A percentile compares a stretch with the other conserved stretches of the same genome.
Evolutionary conservation across 352 stramenopile species (phyloP).

Genomic region (Phytophthora crassamura): DNA sequence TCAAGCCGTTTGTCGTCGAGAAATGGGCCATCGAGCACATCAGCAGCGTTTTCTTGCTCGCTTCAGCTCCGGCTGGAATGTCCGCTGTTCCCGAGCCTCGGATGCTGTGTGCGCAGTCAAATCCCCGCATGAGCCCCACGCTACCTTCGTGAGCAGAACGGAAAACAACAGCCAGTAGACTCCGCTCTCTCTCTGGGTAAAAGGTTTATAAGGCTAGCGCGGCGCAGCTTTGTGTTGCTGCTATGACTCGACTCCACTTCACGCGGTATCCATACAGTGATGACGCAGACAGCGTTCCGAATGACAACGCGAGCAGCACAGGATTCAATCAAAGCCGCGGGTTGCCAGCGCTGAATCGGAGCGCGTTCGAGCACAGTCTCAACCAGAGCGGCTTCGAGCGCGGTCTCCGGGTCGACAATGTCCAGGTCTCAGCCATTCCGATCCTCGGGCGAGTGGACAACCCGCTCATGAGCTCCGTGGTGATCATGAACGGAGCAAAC

Average conservation of each 20-base stretch:
- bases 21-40: conserved; percentile 38
- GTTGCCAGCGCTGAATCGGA: conserved; percentile 22
- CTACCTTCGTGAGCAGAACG: conserved; percentile 21
- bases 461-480: conserved; percentile 38
- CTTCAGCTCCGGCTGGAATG: conserved; percentile 30
- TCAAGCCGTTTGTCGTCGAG: conserved; percentile 1
- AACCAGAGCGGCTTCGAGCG: conserved; percentile 23
- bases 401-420: conserved; percentile 31
- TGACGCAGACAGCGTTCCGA: conserved; percentile 18
- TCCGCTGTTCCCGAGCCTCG: conserved; percentile 17
- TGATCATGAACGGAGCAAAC: conserved; percentile 39
- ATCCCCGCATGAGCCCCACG: conserved; percentile 3
- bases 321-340: conserved; percentile 31
- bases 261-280: conserved; percentile 34
- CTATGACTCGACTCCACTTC: conserved; percentile 36
- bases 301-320: conserved; percentile 25
- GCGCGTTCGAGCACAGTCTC: conserved; percentile 24
- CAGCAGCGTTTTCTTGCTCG: conserved; percentile 21
- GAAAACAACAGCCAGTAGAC: conserved; percentile 21
- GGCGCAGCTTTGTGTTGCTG: conserved; percentile 6
- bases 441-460: conserved; percentile 35
- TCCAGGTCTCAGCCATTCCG: conserved; percentile 31
- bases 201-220: neutral
- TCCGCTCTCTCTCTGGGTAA: conserved; percentile 22
- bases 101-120: conserved; percentile 16